Base-by-base conservation (phyloP, 2,329 filamentous ascomycete genomes). In the Epichloe hybrida region DNA sequence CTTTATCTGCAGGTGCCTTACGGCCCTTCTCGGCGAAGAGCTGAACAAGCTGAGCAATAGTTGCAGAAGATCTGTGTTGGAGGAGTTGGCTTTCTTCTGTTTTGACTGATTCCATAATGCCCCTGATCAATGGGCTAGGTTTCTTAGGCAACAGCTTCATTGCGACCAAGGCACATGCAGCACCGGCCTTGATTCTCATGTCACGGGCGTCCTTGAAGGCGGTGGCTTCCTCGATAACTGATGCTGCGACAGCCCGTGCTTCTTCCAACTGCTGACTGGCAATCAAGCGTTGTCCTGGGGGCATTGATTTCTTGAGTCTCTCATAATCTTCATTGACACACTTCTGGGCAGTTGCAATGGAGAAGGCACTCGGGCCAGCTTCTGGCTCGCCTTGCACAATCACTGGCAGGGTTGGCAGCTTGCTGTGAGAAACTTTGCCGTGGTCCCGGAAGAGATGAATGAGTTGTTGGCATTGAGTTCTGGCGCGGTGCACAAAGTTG, bases 41-140 rank as follows among this genome's bases (percentile, higher is more conserved):
- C 57, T 87, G 83, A n/a, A 98, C 84, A 20, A 97, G 80, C 39
- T 78, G 79, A 5, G 89, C 88, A 49, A 98, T 86, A 3, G 89
- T 90, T 13, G 79, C 80, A 2, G 90, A 88, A 31, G 91, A 95
- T 23, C 91, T 85, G 58, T 80, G 81, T 65, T 98, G 93, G 1
- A 98, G 74, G 57, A 93, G 87, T 31, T 84, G 69, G 61, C 94
- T 97, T 60, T 96, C 93, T 64, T 98, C 94, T 38, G 82, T 83
- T 69, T 97, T 98, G 62, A 98, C 80, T 61, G 91, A 97, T 65
- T 98, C 93, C 93, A 98, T 98, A 67, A 98, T 86, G 2, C 83
- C 88, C 69, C 95, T 96, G 69, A 98, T 98, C 12, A 95, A 81
- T 17, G 84, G 80, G 54, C 88, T 89, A 9, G 91, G 89, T 64